Base-by-base conservation (phyloP, 1,284 basidiomycete genomes). In the Leccinum subrobustum region DNA sequence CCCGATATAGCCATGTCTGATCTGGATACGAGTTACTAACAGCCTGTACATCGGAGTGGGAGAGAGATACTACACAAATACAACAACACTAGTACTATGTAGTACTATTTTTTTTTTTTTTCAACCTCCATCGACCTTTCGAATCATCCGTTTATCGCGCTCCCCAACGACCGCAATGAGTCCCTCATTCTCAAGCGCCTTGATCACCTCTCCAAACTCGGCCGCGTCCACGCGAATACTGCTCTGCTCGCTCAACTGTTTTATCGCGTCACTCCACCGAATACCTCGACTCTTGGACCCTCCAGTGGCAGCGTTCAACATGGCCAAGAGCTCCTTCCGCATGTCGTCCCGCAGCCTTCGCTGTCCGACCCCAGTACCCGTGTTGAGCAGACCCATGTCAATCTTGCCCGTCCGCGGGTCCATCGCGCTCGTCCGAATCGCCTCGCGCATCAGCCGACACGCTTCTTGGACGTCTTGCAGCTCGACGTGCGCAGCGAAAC, bases 361-460 rank as follows among this genome's bases (percentile, higher is more conserved):
- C 76, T 96, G 91, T 35, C 93, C 88, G 62, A 86, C 79, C 3
- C 93, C 94, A 25, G 93, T 93, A 5, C 96, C 96, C 0, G 95
- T 97, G 73, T 95, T 96, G 71, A 99, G 86, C 68, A 99, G 77
- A 63, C 96, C 94, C 83, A 99, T 90, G 74, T 99, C 96, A 71
- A 98, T 95, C 79, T 94, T 91, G 58, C 96, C 96, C 1, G 96
- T 98, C 35, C 92, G 82, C 7, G 96, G 96, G 76, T 98, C 96
- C 79, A 95, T 94, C 64, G 95, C 95, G 69, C 87, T 89, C 64
- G 95, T 95, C 70, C 95, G 89, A 75, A 98, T 91, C 11, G 96
- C 97, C 73, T 97, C 93, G 57, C 93, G 87, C 87, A 99, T 98
- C 64, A 99, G 83, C 12, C 96, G 84, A 68, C 85, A 88, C 2